Evolutionary conservation across 164 flowering plant genomes (phyloP).

Genomic region (Cinnamomum micranthum): DNA sequence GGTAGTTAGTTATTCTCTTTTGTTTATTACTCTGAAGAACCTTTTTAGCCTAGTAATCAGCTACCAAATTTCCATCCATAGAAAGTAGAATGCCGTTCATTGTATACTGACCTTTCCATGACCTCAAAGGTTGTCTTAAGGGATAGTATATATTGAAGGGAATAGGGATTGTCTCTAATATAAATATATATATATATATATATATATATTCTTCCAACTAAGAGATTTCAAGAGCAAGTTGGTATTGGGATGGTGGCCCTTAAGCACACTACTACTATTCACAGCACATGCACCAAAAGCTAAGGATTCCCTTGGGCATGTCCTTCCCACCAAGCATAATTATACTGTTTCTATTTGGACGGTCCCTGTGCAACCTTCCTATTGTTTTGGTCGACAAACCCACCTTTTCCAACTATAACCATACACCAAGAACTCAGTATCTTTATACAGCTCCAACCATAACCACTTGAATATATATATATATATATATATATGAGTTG

Average conservation of each 20-base stretch:
- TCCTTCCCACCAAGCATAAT: slow-evolving; percentile 4
- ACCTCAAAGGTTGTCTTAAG: not conserved
- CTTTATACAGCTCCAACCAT: not conserved
- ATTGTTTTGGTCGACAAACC: not conserved
- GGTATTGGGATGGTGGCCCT: not conserved
- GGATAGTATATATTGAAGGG: not conserved
- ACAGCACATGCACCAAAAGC: not conserved
- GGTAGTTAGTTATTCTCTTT: not conserved
- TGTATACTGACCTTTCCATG: not conserved
- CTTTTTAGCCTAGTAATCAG: not conserved
- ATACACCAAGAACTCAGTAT: not conserved
- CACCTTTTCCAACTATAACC: slow-evolving; percentile 3
- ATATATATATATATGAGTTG: not conserved
- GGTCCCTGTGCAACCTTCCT: not conserved
- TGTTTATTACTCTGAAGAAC: not conserved
- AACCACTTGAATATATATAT: not conserved
- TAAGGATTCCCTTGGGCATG: not conserved
- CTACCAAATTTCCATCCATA: not conserved
- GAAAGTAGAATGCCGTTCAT: not conserved
- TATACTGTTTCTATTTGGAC: slow-evolving; percentile 1
- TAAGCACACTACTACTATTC: not conserved
- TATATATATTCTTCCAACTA: not conserved
- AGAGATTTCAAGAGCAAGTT: not conserved
- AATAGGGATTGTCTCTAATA: not conserved
- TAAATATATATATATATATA: not conserved